Base-by-base conservation (phyloP, 345 rosid species). In the Arabis hirsuta region DNA sequence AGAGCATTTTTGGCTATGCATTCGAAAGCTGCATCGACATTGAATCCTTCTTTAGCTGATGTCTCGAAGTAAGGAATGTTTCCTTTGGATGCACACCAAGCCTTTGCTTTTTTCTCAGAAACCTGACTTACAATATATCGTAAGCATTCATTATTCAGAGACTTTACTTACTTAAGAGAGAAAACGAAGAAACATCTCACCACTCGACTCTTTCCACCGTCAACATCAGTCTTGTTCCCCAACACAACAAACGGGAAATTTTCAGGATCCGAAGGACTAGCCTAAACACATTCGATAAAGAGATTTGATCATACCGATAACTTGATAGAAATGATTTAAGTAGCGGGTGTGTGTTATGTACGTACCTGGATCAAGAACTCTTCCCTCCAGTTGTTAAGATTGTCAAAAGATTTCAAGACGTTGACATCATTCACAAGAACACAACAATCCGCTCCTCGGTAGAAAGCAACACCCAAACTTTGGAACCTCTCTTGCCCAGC, bases 401-500 rank as follows among this genome's bases (percentile, higher is more conserved):
- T 84, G 5, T 90, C 92, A 27, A 90, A 87, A 0, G 96, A 90
- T 74, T 87, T 90, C 86, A 84, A 74, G 7, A 87, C 87, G 53
- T 90, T 90, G 41, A 87, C 91, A 82, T 90, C 92, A 77, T 90
- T 78, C 10, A 90, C 96, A 44, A 90, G 96, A 67, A 87, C 92
- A 65, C 96, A 90, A 56, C 92, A 87, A 54, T 89, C 96, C 1
- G 96, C 96, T 4, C 96, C 92, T 54, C 96, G 82, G 73, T 90
- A 87, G 73, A 90, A 90, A 36, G 96, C 92, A 65, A 87, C 96
- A 9, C 92, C 96, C 3, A 90, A 82, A 57, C 96, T 90, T 73
- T 90, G 96, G 58, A 90, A 90, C 74, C 96, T 82, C 78, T 90
- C 96, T 81, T 90, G 96, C 39, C 96, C 96, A 2, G 96, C 91